These are phyloP conservation scores for Echria macrotheca DNA, from an alignment of 495 filamentous ascomycete genomes.

Conservation along the genomic window DNA sequence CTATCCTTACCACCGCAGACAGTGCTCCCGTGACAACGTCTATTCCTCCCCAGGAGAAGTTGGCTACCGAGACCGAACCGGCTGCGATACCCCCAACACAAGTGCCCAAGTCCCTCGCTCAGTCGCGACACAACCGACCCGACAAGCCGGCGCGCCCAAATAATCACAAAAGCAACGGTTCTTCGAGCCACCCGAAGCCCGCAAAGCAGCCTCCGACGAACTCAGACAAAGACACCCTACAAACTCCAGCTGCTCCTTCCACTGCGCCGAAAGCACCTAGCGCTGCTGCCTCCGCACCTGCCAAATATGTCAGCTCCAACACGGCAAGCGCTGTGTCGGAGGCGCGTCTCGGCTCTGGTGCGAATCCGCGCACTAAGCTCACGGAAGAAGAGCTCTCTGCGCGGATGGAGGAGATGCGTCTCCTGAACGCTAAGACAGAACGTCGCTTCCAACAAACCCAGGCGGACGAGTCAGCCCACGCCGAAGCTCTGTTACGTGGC, in stretches of 20 bases:
- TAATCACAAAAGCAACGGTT: conserved; percentile 4
- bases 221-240: no score
- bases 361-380: conserved; percentile 46
- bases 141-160: conserved; percentile 21
- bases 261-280: conserved; percentile 1
- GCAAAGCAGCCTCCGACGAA: neutral
- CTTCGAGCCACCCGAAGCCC: no score
- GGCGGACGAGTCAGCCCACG: conserved; percentile 46
- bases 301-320: conserved; percentile 17
- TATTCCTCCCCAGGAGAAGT: neutral
- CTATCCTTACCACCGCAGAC: neutral
- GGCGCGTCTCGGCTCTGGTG: conserved; percentile 38
- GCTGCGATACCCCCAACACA: neutral
- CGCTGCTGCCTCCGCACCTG: conserved; percentile 7
- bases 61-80: neutral
- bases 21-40: neutral
- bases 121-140: conserved; percentile 34
- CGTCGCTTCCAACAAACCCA: conserved; percentile 46
- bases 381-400: conserved; percentile 47
- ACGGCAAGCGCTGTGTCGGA: conserved; percentile 27
- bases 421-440: conserved; percentile 41
- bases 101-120: conserved; percentile 25
- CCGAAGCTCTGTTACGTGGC: conserved; percentile 43
- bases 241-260: no score
- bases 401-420: conserved; percentile 48